These are phyloP conservation scores for Coniochaeta sp. DNA, from an alignment of 2,329 filamentous ascomycete species.

Conservation along the genomic window DNA sequence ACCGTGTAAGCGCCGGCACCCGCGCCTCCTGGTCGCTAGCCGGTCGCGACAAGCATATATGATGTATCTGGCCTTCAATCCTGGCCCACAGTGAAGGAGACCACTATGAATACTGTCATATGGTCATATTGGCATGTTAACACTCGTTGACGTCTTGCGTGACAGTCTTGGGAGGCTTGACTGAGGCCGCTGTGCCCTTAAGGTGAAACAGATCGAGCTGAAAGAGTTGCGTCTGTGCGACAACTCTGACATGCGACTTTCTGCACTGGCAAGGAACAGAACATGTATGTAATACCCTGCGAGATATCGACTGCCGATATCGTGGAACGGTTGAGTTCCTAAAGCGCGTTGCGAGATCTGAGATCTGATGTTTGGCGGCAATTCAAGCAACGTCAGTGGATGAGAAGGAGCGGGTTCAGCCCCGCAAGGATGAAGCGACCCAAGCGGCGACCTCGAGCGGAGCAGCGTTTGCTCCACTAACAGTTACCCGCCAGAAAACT, in stretches of 20 bases:
- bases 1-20: not conserved
- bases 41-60: not conserved
- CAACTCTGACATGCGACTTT: no score
- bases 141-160: no score
- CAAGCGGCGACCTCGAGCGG: no score
- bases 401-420: not conserved
- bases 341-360: not conserved
- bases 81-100: no score
- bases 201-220: no score
- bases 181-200: no score
- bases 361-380: not conserved
- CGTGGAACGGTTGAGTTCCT: not conserved
- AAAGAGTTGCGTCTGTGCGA: no score
- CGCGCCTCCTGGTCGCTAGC: not conserved
- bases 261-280: no score
- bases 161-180: no score
- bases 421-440: no score
- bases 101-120: not conserved
- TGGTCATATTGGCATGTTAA: not conserved
- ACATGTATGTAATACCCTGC: not conserved
- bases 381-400: not conserved
- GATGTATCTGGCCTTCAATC: not conserved
- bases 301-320: not conserved
- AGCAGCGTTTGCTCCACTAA: no score
- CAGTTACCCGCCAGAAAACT: no score